Base-by-base conservation (phyloP, 345 rosid genomes). In the Draba incana region DNA sequence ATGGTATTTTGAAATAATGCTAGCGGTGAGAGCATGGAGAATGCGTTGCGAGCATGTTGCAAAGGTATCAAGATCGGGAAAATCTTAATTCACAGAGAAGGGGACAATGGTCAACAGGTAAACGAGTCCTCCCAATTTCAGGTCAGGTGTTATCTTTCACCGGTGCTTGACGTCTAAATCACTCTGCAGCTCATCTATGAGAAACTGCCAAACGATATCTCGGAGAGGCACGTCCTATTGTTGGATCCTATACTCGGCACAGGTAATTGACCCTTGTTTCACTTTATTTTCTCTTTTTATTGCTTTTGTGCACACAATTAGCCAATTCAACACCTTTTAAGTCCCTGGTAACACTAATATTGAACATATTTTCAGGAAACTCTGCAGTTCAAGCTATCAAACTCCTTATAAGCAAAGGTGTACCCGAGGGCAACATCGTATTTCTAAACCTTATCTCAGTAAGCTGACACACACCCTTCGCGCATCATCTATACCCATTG, bases 21-120 rank as follows among this genome's bases (percentile, higher is more conserved):
- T 80, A 94, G 97, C 66, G 99, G 99, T 20, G 99, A 94, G 85
- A 94, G 99, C 72, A 94, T 94, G 99, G 97, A 94, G 77, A 94
- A 94, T 74, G 99, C 99, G 50, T 75, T 91, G 75, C 86, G 99
- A 57, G 99, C 99, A 30, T 94, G 99, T 71, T 94, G 98, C 79
- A 94, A 94, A 80, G 97, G 96, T 54, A 91, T 94, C 82, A 94
- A 94, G 78, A 86, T 94, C 10, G 99, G 97, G 72, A 94, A 91
- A 81, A 91, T 94, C 61, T 88, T 94, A 38, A 94, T 94, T 75
- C 99, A 94, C 65, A 84, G 99, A 67, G 99, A 91, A 85, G 98
- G 97, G 3, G 97, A 94, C 83, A 87, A 94, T 33, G 99, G 99
- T 61, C 96, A 94, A 78, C 88, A 94, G 79, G 99, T 94, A 65